phyloP scores from a whole-genome alignment of 305 asterid genomes.

The Euphrasia arctica region DNA sequence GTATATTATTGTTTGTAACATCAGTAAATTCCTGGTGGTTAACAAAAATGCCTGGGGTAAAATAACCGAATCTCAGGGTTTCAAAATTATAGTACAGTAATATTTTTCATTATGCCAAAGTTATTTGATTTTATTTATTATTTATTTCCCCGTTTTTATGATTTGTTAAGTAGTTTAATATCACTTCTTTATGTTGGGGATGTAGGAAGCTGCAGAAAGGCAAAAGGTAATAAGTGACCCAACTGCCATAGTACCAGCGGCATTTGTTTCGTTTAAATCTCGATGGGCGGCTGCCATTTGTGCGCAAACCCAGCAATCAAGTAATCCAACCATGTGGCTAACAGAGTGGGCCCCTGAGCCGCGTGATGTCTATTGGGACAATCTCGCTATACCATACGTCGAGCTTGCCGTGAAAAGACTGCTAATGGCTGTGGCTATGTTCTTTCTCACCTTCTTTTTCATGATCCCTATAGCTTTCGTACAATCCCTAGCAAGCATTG shows the following conservation, averaged over 20 bases:
- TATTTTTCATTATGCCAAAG: no score
- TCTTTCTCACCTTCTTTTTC: constrained; percentile 84
- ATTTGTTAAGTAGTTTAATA: neutral
- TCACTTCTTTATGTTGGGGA: neutral
- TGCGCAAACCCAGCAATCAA: constrained; percentile 87
- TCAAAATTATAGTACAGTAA: neutral
- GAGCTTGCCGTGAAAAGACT: constrained; percentile 66
- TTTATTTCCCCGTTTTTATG: no score
- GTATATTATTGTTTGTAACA: no score
- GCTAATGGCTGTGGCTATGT: constrained; percentile 66
- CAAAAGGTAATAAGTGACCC: constrained; percentile 72
- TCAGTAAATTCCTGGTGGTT: neutral
- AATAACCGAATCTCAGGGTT: neutral
- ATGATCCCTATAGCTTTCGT: constrained; percentile 93
- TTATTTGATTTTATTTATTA: no score
- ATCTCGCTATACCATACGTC: constrained; percentile 84
- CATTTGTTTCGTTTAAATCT: constrained; percentile 84
- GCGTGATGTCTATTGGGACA: constrained; percentile 85
- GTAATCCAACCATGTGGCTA: constrained; percentile 90
- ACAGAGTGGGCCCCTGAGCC: constrained; percentile 99
- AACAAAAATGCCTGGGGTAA: no score
- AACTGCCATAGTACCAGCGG: constrained; percentile 76
- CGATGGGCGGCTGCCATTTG: constrained; percentile 98
- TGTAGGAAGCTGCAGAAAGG: constrained; percentile 80
- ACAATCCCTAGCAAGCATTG: constrained; percentile 83